Percentiles rank a stretch among this genome's conserved stretches.
phyloP scores from a whole-genome alignment of 306 rosid species.

The Fragaria nilgerrensis region DNA sequence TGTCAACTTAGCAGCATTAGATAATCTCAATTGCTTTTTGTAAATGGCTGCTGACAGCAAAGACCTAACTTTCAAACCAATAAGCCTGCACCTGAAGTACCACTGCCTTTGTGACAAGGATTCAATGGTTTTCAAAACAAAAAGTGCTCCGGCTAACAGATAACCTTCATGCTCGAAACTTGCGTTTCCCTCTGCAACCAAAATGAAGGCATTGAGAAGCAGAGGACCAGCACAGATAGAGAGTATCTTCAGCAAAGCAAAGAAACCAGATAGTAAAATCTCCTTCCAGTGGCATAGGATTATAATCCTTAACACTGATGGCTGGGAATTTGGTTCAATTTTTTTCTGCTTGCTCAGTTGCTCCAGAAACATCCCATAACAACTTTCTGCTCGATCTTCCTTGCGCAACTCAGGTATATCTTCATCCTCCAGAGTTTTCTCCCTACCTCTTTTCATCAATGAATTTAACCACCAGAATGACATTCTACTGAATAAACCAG shows the following conservation, averaged over 20 bases:
- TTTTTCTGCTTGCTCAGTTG: slow-evolving; percentile 46
- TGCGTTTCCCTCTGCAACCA: slow-evolving; percentile 24
- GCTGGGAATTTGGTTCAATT: slow-evolving; percentile 42
- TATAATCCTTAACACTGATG: slow-evolving; percentile 52
- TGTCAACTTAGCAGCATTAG: slow-evolving; percentile 54
- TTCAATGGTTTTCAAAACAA: slow-evolving; percentile 53
- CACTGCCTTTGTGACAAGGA: slow-evolving; percentile 88
- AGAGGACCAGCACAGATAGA: slow-evolving; percentile 75
- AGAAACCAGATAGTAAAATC: slow-evolving; percentile 67
- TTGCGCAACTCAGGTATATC: slow-evolving; percentile 63
- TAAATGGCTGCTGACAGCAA: slow-evolving; percentile 74
- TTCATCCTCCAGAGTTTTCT: slow-evolving; percentile 57
- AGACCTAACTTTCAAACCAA: slow-evolving; percentile 70
- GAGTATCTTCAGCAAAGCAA: slow-evolving; percentile 67
- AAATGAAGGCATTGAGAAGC: slow-evolving; percentile 74
- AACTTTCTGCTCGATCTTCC: slow-evolving; percentile 65
- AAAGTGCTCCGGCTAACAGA: slow-evolving; percentile 55
- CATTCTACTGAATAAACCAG: slow-evolving; percentile 55
- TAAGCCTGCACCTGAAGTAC: slow-evolving; percentile 70
- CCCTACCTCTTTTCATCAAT: slow-evolving; percentile 70
- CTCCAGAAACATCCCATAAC: slow-evolving; percentile 56
- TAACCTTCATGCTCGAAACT: slow-evolving; percentile 50
- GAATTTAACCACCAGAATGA: slow-evolving; percentile 88
- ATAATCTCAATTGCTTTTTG: slow-evolving; percentile 66
- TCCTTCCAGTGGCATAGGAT: slow-evolving; percentile 62